Evolutionary conservation across 169 alveolate genomes (phyloP), one percentile per base, ranked within the genome.

Genomic region (Cryptosporidium viatorum): DNA sequence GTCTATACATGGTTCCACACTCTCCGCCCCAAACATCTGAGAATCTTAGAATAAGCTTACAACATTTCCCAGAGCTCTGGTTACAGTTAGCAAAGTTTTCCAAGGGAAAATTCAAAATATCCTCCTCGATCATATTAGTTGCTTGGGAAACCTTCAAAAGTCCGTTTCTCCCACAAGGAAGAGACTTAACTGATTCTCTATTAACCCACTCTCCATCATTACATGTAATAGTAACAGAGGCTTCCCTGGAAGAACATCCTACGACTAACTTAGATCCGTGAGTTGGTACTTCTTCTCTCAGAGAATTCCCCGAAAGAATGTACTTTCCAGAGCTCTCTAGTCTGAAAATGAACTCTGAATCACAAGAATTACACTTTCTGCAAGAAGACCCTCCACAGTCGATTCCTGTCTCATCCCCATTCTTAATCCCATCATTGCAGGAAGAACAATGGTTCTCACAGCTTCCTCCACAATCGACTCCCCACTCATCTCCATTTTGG

Each of bases 391-490:
- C 92, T 18, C 92, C 92, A 55, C 92, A 86, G 16, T 86, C 92
- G 1, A 86, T 29, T 37, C 85, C 92, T 48, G 48, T 75, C 86
- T 93, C 95, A 37, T 92, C 94, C 3, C 92, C 93, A 29, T 93
- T 92, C 31, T 45, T 41, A 31, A 91, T 69, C 35, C 93, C 91
- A 69, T 93, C 94, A 80, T 68, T 71, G 70, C 95, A 93, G 37
- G 93, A 45, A 18, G 91, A 52, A 29, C 95, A 93, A n/a, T 50
- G 67, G 21, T 84, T 67, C 31, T 70, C 60, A 52, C 94, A 92
- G 69, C 92, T 58, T 39, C 93, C 95, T 23, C 95, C 95, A 69
- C 95, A 93, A 37, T 70, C 94, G 21, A 92, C 89, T 1, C 94
- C 94, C 92, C 68, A 71, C 60, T 93, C 95, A 23, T 68, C 93